A percentile compares a stretch with the other conserved stretches of the same genome.
phyloP scores from a whole-genome alignment of 2,329 filamentous ascomycete species.

The Aspergillus sp. region DNA sequence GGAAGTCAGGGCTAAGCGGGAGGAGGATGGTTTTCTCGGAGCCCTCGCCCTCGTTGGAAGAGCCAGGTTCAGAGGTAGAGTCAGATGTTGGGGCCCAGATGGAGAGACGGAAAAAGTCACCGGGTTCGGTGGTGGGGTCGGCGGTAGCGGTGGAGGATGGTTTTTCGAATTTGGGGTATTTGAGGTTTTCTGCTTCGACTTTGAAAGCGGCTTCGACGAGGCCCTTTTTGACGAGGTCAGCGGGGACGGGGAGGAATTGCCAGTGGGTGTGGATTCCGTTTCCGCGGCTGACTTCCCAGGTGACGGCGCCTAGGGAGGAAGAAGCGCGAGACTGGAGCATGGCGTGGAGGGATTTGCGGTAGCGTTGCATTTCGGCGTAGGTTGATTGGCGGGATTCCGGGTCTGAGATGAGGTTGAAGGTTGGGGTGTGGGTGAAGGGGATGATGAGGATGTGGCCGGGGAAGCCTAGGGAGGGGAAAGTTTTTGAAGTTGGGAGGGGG shows the following conservation, averaged over 20 bases:
- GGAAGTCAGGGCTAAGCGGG: conserved; percentile 63
- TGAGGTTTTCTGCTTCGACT: conserved; percentile 74
- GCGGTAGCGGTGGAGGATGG: conserved; percentile 21
- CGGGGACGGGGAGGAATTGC: conserved; percentile 80
- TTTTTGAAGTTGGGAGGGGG: conserved; percentile 67
- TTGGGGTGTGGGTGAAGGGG: conserved; percentile 75
- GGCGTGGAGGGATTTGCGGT: conserved; percentile 68
- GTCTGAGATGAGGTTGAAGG: conserved; percentile 62
- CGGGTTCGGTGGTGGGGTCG: conserved; percentile 39
- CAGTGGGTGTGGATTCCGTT: conserved; percentile 85
- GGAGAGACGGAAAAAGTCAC: conserved; percentile 75
- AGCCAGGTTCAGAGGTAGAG: conserved; percentile 1
- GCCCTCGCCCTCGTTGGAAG: conserved; percentile 4
- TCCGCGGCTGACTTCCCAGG: conserved; percentile 83
- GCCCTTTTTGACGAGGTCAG: conserved; percentile 62
- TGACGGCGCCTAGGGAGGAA: conserved; percentile 70
- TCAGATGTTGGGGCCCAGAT: conserved; percentile 59
- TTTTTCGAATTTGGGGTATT: conserved; percentile 51
- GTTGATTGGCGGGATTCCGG: conserved; percentile 54
- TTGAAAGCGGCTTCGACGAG: conserved; percentile 85
- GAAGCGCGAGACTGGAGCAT: conserved; percentile 58
- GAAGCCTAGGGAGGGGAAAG: conserved; percentile 69
- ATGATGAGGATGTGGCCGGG: conserved; percentile 89
- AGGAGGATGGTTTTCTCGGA: conserved; percentile 66
- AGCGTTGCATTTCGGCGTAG: conserved; percentile 76